Conservation (phyloP, 2,329 filamentous ascomycete species). For the Botrytis medusae region DNA sequence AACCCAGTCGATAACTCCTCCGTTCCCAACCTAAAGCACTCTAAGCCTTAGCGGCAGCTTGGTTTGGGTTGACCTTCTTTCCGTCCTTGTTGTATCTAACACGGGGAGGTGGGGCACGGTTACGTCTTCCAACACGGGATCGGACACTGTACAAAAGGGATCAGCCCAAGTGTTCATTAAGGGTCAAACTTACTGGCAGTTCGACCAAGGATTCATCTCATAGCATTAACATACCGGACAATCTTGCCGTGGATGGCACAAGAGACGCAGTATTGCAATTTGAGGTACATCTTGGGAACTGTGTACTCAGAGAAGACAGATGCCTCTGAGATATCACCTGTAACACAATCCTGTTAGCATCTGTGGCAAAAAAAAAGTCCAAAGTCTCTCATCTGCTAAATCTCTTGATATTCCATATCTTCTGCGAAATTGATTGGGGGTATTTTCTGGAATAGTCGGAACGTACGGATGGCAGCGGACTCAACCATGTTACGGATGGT, state of each 20-base stretch:
- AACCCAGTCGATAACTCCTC: conserved; percentile 19
- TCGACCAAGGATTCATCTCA: conserved; percentile 62
- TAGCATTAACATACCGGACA: conserved; percentile 81
- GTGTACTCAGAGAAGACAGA: conserved; percentile 99
- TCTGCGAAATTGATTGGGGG: too few species aligned
- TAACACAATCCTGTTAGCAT: conserved; percentile 24
- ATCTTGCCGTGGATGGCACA: conserved; percentile 99
- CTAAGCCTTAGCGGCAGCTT: conserved; percentile 41
- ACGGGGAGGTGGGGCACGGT: conserved; percentile 95
- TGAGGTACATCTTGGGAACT: conserved; percentile 99
- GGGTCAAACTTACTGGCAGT: conserved; percentile 42
- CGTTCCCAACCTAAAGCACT: conserved; percentile 18
- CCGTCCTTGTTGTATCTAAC: conserved; percentile 99
- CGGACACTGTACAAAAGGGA: conserved; percentile 70
- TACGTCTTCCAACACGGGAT: conserved; percentile 93
- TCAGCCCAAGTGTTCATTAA: conserved; percentile 46
- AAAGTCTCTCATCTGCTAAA: background rate
- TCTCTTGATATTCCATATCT: background rate
- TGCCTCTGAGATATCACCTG: conserved; percentile 99
- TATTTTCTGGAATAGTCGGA: conserved; percentile 8
- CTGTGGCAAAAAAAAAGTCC: background rate
- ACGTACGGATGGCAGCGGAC: conserved; percentile 98
- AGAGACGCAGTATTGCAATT: conserved; percentile 99
- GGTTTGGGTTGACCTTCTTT: conserved; percentile 83
- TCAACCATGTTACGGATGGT: conserved; percentile 99